Evolutionary conservation across 768 basidiomycete genomes (phyloP).

Genomic region (Russula earlei): DNA sequence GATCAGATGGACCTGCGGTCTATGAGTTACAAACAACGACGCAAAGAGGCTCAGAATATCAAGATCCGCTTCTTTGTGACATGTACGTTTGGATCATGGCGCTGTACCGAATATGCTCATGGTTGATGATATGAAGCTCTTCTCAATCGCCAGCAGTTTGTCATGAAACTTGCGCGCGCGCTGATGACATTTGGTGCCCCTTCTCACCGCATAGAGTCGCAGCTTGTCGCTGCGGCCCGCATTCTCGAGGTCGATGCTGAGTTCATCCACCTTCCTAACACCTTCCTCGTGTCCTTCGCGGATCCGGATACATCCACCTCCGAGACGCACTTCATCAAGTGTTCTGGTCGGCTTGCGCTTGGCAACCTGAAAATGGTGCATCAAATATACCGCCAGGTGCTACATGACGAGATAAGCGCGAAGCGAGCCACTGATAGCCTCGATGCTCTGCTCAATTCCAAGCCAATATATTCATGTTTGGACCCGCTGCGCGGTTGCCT

Average conservation of each 20-base stretch:
- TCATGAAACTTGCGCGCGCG: constrained; percentile 74
- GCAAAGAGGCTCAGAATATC: constrained; percentile 50
- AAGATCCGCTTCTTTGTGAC: constrained; percentile 63
- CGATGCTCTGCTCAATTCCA: constrained; percentile 48
- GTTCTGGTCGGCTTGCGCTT: constrained; percentile 62
- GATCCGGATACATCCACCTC: constrained; percentile 78
- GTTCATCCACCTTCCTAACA: constrained; percentile 71
- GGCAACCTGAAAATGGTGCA: constrained; percentile 81
- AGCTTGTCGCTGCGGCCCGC: constrained; percentile 75
- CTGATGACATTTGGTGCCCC: constrained; percentile 89
- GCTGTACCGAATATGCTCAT: neutral
- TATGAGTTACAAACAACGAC: constrained; percentile 55
- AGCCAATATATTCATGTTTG: constrained; percentile 54
- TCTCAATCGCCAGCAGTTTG: constrained; percentile 71
- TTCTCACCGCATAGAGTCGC: constrained; percentile 86
- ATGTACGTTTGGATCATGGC: constrained; percentile 32
- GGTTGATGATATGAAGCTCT: constrained; percentile 42
- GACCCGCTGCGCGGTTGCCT: constrained; percentile 57
- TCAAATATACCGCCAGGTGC: constrained; percentile 71
- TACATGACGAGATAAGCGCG: constrained; percentile 85
- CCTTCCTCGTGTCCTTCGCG: constrained; percentile 78
- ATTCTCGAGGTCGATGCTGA: constrained; percentile 88
- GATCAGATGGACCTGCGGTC: constrained; percentile 31
- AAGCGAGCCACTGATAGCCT: constrained; percentile 57
- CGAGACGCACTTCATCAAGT: constrained; percentile 83